Evolutionary conservation across 2,329 filamentous ascomycete species (phyloP), one percentile per base, ranked within the genome.

Genomic region (Aspergillus sp.): DNA sequence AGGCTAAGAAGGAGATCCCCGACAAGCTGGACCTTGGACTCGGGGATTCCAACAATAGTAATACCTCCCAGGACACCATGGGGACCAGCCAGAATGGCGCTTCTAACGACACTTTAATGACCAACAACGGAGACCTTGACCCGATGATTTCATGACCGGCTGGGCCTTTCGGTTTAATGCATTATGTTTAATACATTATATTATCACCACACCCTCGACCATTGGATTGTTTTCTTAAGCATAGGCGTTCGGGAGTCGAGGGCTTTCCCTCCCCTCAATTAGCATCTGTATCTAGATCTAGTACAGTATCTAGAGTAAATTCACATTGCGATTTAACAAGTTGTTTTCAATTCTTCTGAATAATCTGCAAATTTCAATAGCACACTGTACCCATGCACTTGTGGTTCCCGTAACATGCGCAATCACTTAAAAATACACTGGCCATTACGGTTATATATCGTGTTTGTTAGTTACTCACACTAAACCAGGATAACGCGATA

Each of bases 1-100:
- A 79, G 50, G 68, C 71, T 14, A 80, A 79, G 59, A 79, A 76
- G 60, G 75, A 79, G 55, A 67, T 81, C 12, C 79, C 79, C 12
- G 76, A 78, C 24, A 74, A 75, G 49, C 64, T 80, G 50, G 74
- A 75, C 40, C 71, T 80, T 49, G 78, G 77, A 27, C 73, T 80
- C n/a, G 70, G 74, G 47, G 67, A 67, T 62, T 47, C 59, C 59
- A 49, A n/a, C 48, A 50, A 65, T 63, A 68, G 59, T 64, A 70
- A 70, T 57, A 56, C 65, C 41, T 49, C 62, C 35, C 49, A 60
- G 56, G 63, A 63, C 49, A 60, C 63, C 47, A 53, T 58, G 19
- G 56, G 56, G 24, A 31, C 55, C 39, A 62, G 60, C 58, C 68
- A 65, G 9, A 73, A 73, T 58, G 69, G 71, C 58, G 63, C 62